phyloP scores from a whole-genome alignment of 2,329 filamentous ascomycete species.

The Colletotrichum sp. region DNA sequence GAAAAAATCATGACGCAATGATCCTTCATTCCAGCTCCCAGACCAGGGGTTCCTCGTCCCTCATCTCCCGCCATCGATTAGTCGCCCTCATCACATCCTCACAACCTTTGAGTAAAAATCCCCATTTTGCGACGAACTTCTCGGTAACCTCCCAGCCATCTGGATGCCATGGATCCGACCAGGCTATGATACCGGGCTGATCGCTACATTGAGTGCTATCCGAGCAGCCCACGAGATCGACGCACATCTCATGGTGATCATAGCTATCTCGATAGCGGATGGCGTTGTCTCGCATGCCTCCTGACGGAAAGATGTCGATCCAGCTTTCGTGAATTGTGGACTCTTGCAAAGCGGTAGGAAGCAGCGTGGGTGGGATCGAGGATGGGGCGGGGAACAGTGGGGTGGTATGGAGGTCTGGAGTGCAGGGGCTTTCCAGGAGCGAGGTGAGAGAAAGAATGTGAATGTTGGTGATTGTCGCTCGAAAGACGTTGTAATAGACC shows the following conservation, averaged over 20 bases:
- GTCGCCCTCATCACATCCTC: conserved; percentile 39
- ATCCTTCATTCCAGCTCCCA: conserved; percentile 1
- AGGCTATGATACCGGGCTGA: conserved; percentile 19
- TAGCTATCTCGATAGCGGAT: conserved; percentile 10
- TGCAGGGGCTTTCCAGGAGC: conserved; percentile 21
- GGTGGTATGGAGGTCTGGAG: conserved; percentile 17
- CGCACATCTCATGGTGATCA: conserved; percentile 8
- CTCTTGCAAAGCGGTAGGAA: conserved; percentile 27
- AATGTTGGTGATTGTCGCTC: conserved; percentile 37
- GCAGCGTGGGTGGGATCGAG: conserved; percentile 25
- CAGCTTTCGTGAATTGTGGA: conserved; percentile 29
- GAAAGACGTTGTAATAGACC: conserved; percentile 41
- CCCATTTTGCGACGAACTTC: conserved; percentile 50
- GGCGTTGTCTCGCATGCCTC: conserved; percentile 32
- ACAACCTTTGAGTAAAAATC: conserved; percentile 40
- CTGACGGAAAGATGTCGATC: conserved; percentile 36
- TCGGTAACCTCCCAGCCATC: conserved; percentile 53
- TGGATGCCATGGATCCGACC: conserved; percentile 38
- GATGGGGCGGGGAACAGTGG: conserved; percentile 24
- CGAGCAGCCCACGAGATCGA: conserved; percentile 3
- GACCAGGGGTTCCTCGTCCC: conserved; percentile 1
- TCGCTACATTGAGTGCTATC: background rate
- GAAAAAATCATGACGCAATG: background rate
- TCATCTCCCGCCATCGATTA: conserved; percentile 36
- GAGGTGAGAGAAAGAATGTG: conserved; percentile 30